Base-by-base conservation (phyloP, 2,329 filamentous ascomycete genomes). In the Trichoderma pleuroti region DNA sequence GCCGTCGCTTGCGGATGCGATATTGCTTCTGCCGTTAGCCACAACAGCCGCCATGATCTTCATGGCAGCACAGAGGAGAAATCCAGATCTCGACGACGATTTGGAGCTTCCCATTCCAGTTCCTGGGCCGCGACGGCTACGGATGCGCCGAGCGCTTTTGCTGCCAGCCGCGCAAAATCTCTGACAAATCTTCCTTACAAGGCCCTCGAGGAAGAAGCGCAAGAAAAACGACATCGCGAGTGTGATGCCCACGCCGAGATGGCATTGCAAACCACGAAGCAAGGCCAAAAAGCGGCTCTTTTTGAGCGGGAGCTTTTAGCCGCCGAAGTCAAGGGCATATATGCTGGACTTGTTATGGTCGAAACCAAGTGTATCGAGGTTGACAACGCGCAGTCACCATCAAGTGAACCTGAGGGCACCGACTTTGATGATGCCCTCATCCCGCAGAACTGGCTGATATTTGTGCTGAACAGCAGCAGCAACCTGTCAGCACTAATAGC, bases 341-440 rank as follows among this genome's bases (percentile, higher is more conserved):
- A 97, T 75, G 90, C 90, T 0, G 93, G 92, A 0, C 81, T 97
- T 0, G 90, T 93, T 0, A 93, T 95, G 89, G 92, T 97, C 0
- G 94, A 98, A 77, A 89, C 87, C 21, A 93, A 95, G 75, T 94
- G 93, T 75, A 94, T 96, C 0, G 91, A 96, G 69, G 90, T 97
- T 1, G 92, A 95, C 74, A 89, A 88, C 10, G 85, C 87, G 0
- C 87, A 89, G 57, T 84, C 83, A 0, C 81, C 81, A 0, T 81
- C 84, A 6, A 81, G 81, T 1, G 80, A 83, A 12, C 28, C 3
- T 42, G 1, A 10, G 16, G 16, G 39, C 4, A n/a, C 4, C 39
- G 39, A n/a, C 8, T 9, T 1, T 57, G 28, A 12, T 32, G 30
- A 28, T 30, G 3, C 42, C 21, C n/a, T 11, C 42, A 21, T 49